Evolutionary conservation across 805 yeast species (phyloP), one percentile per base, ranked within the genome.

Genomic region (Myxozyma kluyveri): DNA sequence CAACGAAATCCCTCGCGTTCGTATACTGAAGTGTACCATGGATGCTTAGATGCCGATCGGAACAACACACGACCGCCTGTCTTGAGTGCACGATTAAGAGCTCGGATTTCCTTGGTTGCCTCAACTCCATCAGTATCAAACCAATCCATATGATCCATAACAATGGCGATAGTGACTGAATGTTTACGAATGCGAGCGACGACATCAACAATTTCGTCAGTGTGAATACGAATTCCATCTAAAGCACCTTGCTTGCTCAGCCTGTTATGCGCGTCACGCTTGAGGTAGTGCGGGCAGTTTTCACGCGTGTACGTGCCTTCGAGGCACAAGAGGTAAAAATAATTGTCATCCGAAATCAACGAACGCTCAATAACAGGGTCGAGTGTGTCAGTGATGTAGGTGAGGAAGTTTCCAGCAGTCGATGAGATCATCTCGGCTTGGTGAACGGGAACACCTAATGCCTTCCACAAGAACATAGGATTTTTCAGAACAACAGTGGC

Each of bases 111-210:
- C 40, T 75, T 74, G 42, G 75, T 70, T 10, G 88, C 90, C 19
- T 84, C 89, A 2, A 63, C 63, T 6, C 83, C 84, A 14, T 73
- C 65, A 33, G 86, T 83, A 60, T 83, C 82, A 65, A 86, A 86
- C 95, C 95, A 86, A 69, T 87, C 95, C 93, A 87, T 85, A 67
- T 86, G 95, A 68, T 86, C 95, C 95, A 86, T 86, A 48, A 86
- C 84, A 38, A 86, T 79, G 29, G 91, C 91, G 61, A 83, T 82
- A 3, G 90, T 82, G 40, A 86, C 75, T 9, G 88, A 78, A 50
- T 78, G 76, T 44, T 76, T 72, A 23, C 81, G 72, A 47, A 86
- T 72, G 57, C 93, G 76, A 38, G 79, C 81, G 56, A 84, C 79
- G 2, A 87, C 93, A 63, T 86, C 89, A 63, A 80, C 83, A 63